A percentile compares a stretch with the other conserved stretches of the same genome.
These are phyloP conservation scores for Globisporangium nodosum DNA, from an alignment of 352 stramenopile species.

Conservation along the genomic window DNA sequence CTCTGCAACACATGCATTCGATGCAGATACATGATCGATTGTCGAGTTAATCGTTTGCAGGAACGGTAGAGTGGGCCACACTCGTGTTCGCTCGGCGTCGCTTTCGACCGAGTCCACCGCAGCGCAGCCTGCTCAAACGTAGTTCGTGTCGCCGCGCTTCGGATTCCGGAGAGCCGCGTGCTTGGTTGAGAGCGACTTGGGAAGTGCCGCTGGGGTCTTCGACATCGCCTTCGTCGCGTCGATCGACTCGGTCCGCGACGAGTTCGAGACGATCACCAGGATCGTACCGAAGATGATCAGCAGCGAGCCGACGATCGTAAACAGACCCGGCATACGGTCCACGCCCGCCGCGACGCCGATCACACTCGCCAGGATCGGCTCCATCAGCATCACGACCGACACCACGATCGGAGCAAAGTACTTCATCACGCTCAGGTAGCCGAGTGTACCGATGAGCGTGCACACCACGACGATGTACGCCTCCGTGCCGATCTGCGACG, in stretches of 20 bases:
- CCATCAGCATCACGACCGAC: slow-evolving; percentile 81
- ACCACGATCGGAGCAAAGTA: slow-evolving; percentile 91
- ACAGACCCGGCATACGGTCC: slow-evolving; percentile 56
- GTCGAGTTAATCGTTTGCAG: too few relatives aligned
- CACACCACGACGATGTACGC: slow-evolving; percentile 85
- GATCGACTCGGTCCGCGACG: slow-evolving; percentile 71
- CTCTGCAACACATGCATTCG: too few relatives aligned
- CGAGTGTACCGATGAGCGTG: slow-evolving; percentile 84
- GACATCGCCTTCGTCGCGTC: slow-evolving; percentile 79
- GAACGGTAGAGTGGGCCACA: too few relatives aligned
- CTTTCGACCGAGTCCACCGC: too few relatives aligned
- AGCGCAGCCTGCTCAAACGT: neutral
- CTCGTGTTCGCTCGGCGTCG: too few relatives aligned
- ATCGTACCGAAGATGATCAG: slow-evolving; percentile 77
- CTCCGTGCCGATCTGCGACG: slow-evolving; percentile 56
- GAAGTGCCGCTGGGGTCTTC: slow-evolving; percentile 31
- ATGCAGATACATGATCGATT: too few relatives aligned
- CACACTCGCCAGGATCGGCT: slow-evolving; percentile 79
- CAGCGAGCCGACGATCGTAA: slow-evolving; percentile 65
- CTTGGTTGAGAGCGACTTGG: slow-evolving; percentile 25
- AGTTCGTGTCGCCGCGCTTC: slow-evolving; percentile 4
- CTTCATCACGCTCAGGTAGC: slow-evolving; percentile 90
- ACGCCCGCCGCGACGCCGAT: slow-evolving; percentile 75
- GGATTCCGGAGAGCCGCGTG: slow-evolving; percentile 16
- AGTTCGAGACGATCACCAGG: slow-evolving; percentile 73